Evolutionary conservation across 2,329 filamentous ascomycete species (phyloP).

Genomic region (Paradendryphiella salina): DNA sequence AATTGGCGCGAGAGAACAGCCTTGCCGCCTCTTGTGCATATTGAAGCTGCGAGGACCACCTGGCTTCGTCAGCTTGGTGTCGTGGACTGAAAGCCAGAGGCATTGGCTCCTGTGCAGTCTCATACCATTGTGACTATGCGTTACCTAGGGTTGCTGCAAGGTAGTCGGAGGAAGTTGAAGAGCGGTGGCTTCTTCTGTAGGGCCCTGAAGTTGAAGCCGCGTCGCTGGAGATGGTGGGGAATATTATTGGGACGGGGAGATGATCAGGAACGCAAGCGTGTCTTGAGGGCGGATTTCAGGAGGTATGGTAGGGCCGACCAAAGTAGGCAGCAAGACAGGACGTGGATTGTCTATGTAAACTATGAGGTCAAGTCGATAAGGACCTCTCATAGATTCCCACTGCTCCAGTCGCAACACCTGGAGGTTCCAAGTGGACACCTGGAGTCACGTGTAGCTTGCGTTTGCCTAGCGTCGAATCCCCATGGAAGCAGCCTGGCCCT

Average conservation of each 20-base stretch:
- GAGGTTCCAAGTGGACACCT: slow-evolving; percentile 32
- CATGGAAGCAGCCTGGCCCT: slow-evolving; percentile 16
- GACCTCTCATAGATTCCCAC: slow-evolving; percentile 11
- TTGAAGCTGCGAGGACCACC: slow-evolving; percentile 98
- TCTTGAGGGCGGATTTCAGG: background rate
- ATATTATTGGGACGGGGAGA: slow-evolving; percentile 22
- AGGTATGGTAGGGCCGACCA: background rate
- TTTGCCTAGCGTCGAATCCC: slow-evolving; percentile 20
- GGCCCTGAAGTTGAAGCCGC: slow-evolving; percentile 7
- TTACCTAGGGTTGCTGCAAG: slow-evolving; percentile 10
- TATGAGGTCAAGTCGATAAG: background rate
- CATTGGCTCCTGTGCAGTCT: background rate
- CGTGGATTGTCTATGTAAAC: background rate
- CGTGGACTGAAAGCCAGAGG: background rate
- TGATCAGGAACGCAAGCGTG: slow-evolving; percentile 11
- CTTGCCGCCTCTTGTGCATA: slow-evolving; percentile 98
- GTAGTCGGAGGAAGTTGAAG: background rate
- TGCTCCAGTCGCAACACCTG: slow-evolving; percentile 28
- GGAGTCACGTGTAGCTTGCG: slow-evolving; percentile 23
- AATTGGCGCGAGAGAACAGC: slow-evolving; percentile 97
- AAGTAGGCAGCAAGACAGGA: background rate
- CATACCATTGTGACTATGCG: slow-evolving; percentile 36
- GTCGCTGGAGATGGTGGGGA: slow-evolving; percentile 22
- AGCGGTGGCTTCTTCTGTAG: background rate
- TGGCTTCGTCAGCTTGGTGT: slow-evolving; percentile 48